Conservation (phyloP, 805 yeast species). For the Sugiyamaella mastotermitis region DNA sequence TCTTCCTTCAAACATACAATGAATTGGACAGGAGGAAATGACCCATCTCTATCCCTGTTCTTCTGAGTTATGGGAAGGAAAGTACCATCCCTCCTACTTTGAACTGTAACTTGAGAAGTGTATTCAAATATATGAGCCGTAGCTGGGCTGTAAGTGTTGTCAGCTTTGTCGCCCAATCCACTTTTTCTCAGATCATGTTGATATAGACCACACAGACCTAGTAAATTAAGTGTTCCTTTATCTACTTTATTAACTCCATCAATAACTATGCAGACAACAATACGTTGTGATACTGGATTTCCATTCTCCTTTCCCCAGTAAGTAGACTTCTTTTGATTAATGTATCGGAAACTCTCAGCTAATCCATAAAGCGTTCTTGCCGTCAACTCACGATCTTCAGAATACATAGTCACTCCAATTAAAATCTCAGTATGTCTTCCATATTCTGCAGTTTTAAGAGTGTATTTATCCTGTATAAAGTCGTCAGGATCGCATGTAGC, state of each 20-base stretch:
- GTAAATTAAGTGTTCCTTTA: too few species aligned
- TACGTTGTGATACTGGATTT: constrained; percentile 54
- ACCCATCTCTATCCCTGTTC: constrained; percentile 40
- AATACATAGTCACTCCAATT: constrained; percentile 59
- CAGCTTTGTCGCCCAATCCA: too few species aligned
- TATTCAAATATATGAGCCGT: constrained; percentile 59
- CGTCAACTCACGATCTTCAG: constrained; percentile 56
- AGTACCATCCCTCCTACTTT: constrained; percentile 35
- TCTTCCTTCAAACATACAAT: constrained; percentile 55
- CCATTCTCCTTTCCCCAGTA: constrained; percentile 46
- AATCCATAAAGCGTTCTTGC: constrained; percentile 60
- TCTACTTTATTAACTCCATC: too few species aligned
- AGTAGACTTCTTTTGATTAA: constrained; percentile 38
- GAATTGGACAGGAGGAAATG: constrained; percentile 55
- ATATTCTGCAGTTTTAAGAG: constrained; percentile 50
- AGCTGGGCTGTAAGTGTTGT: too few species aligned
- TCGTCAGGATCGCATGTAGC: constrained; percentile 68
- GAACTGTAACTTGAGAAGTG: constrained; percentile 49
- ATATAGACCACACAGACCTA: too few species aligned
- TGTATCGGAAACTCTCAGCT: constrained; percentile 58
- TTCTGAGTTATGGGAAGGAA: constrained; percentile 47
- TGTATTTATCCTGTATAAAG: constrained; percentile 50
- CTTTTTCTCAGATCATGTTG: too few species aligned
- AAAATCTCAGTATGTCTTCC: constrained; percentile 55
- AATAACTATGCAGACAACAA: constrained; percentile 57